Conservation (phyloP, 192 early-diverging fungal genomes). For the Oehlia diaphana region DNA sequence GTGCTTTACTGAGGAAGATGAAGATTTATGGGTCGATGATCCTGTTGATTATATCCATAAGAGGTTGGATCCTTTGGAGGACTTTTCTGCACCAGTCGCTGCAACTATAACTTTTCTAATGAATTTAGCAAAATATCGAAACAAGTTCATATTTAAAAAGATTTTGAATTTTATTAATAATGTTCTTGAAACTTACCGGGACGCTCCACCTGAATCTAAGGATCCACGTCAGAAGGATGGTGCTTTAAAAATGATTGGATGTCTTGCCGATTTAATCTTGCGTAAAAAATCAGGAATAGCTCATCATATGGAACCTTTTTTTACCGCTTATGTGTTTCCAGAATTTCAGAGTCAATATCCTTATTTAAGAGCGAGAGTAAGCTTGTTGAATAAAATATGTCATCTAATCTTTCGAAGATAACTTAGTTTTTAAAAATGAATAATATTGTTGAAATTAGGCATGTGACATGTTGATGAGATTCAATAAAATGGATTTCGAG, state of each 20-base stretch:
- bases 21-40: slow-evolving; percentile 90
- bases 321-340: slow-evolving; percentile 84
- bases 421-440: background rate
- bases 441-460: slow-evolving; percentile 34
- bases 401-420: slow-evolving; percentile 9
- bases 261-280: slow-evolving; percentile 68
- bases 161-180: slow-evolving; percentile 80
- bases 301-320: slow-evolving; percentile 79
- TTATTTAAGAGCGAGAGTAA: slow-evolving; percentile 80
- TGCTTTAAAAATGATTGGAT: slow-evolving; percentile 84
- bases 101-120: slow-evolving; percentile 80
- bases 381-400: slow-evolving; percentile 42
- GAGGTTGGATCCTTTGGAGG: slow-evolving; percentile 73
- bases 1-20: slow-evolving; percentile 84
- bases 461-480: slow-evolving; percentile 52
- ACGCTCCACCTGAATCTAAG: slow-evolving; percentile 65
- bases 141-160: slow-evolving; percentile 74
- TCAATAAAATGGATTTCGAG: slow-evolving; percentile 63
- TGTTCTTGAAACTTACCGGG: slow-evolving; percentile 68
- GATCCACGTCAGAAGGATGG: slow-evolving; percentile 85
- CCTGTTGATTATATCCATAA: slow-evolving; percentile 90
- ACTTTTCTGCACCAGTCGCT: slow-evolving; percentile 73
- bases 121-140: slow-evolving; percentile 74
- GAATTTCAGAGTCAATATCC: slow-evolving; percentile 84
- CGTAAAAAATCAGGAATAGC: slow-evolving; percentile 58